Percentiles rank a stretch among this genome's conserved stretches.
phyloP scores from a whole-genome alignment of 768 basidiomycete species.

The Kwoniella sp. region DNA sequence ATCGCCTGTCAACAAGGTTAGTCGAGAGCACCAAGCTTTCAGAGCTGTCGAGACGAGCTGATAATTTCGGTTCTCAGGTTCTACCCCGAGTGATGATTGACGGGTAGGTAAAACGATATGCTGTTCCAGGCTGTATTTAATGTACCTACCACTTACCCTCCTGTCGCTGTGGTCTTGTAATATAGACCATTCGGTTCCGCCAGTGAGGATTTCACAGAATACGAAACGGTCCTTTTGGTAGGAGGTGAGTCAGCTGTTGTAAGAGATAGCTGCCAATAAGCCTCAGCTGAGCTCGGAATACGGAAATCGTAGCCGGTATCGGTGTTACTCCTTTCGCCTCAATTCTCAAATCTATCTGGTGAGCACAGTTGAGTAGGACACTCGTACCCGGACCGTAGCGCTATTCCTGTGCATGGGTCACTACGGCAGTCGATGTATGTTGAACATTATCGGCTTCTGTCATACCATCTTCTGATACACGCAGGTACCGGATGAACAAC shows the following conservation, averaged over 20 bases:
- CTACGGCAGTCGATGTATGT: no score
- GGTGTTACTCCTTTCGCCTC: constrained; percentile 96
- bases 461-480: no score
- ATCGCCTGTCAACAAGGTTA: constrained; percentile 35
- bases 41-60: no score
- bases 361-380: neutral
- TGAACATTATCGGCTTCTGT: no score
- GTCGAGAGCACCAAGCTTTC: no score
- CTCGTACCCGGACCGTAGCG: no score
- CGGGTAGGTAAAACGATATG: constrained; percentile 54
- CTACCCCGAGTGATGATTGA: constrained; percentile 94
- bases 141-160: no score
- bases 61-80: constrained; percentile 63
- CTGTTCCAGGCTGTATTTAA: no score
- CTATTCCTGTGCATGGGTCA: no score
- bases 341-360: constrained; percentile 80
- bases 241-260: constrained; percentile 58
- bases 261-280: no score
- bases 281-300: neutral
- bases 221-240: constrained; percentile 82
- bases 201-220: constrained; percentile 83
- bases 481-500: constrained; percentile 82
- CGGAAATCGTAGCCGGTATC: constrained; percentile 67
- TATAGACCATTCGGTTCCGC: constrained; percentile 85
- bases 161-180: no score